These are phyloP conservation scores for Colletotrichum gloeosporioides DNA, from an alignment of 2,329 filamentous ascomycete species.

Conservation along the genomic window DNA sequence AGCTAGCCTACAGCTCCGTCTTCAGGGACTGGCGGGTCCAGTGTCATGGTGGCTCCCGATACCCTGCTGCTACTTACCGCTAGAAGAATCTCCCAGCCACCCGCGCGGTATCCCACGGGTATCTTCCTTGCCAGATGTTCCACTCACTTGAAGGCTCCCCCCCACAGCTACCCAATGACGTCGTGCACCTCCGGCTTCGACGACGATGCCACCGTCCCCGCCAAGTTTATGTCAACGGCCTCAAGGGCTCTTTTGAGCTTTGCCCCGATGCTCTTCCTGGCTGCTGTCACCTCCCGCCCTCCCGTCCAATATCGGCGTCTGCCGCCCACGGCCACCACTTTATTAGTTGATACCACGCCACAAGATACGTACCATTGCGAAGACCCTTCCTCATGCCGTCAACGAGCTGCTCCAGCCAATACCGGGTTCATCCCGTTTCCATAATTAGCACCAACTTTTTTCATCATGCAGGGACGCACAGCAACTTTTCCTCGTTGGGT, in stretches of 20 bases:
- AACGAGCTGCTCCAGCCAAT: constrained; percentile 8
- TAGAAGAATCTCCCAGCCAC: not conserved
- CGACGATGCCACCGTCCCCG: constrained; percentile 11
- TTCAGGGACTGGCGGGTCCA: constrained; percentile 14
- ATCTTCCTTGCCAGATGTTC: not conserved
- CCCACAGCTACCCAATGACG: constrained; percentile 21
- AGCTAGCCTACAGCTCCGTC: not conserved
- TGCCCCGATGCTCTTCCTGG: constrained; percentile 8
- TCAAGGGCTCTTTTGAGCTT: not conserved
- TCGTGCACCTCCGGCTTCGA: constrained; percentile 15
- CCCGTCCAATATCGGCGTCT: constrained; percentile 6
- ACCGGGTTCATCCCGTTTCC: constrained; percentile 19
- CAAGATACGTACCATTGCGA: constrained; percentile 1
- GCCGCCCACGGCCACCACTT: not conserved
- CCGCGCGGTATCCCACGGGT: not conserved
- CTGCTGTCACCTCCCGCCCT: constrained; percentile 9
- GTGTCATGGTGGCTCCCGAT: not conserved
- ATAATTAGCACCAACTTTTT: constrained; percentile 19
- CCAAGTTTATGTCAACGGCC: constrained; percentile 19
- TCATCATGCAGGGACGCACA: constrained; percentile 16
- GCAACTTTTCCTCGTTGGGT: not conserved
- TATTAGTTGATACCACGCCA: not conserved
- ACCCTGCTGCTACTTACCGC: not conserved
- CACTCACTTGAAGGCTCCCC: not conserved
- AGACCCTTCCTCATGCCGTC: constrained; percentile 9